A percentile compares a stretch with the other conserved stretches of the same genome.
phyloP scores from a whole-genome alignment of 306 rosid genomes.

The Malus sylvestris region DNA sequence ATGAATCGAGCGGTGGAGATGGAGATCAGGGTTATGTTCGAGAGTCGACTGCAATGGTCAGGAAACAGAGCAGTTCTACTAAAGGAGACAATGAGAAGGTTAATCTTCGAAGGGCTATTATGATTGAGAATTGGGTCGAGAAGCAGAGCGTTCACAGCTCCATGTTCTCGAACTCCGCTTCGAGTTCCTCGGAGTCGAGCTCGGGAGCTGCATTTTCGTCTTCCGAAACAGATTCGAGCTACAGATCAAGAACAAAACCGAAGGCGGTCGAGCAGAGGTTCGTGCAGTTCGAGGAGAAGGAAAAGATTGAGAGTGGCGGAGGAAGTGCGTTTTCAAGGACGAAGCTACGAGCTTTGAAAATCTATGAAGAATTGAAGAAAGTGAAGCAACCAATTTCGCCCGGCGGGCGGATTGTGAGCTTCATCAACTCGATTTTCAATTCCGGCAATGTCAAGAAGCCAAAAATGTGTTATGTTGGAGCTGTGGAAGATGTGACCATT shows the following conservation, averaged over 20 bases:
- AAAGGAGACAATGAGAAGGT: slow-evolving; percentile 10
- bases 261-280: slow-evolving; percentile 13
- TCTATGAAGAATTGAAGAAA: slow-evolving; percentile 53
- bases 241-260: slow-evolving; percentile 21
- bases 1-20: slow-evolving; percentile 34
- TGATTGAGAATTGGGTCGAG: slow-evolving; percentile 61
- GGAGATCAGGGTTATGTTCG: slow-evolving; percentile 12
- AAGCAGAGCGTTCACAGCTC: slow-evolving; percentile 36
- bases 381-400: slow-evolving; percentile 79
- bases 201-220: slow-evolving; percentile 57
- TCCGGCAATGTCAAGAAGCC: slow-evolving; percentile 63
- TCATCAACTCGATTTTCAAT: slow-evolving; percentile 58
- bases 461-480: slow-evolving; percentile 66
- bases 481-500: slow-evolving; percentile 48
- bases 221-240: slow-evolving; percentile 51
- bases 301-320: slow-evolving; percentile 15
- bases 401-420: slow-evolving; percentile 44
- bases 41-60: slow-evolving; percentile 1
- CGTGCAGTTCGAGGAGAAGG: slow-evolving; percentile 1
- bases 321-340: slow-evolving; percentile 44
- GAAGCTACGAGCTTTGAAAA: slow-evolving; percentile 44
- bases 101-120: slow-evolving; percentile 42
- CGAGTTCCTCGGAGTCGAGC: slow-evolving; percentile 59
- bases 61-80: slow-evolving; percentile 17
- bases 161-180: slow-evolving; percentile 30